Evolutionary conservation across 2,329 filamentous ascomycete species (phyloP), one percentile per base, ranked within the genome.

Genomic region (Hymenoscyphus linearis): DNA sequence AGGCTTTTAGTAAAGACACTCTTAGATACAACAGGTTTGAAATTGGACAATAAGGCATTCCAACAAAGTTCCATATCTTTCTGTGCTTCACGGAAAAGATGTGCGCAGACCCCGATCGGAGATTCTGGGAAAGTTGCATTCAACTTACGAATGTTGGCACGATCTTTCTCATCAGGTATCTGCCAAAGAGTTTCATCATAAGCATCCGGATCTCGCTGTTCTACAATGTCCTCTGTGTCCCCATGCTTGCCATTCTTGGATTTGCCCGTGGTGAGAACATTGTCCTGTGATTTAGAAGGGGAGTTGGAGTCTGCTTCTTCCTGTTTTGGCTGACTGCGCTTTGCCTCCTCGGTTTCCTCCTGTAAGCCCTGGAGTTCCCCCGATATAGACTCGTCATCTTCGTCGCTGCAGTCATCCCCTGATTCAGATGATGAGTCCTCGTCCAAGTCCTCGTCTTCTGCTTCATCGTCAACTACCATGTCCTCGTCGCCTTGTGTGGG

Each of bases 381-480:
- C 53, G 59, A 56, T 14, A 40, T 18, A 47, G 35, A 55, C 27
- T 62, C 59, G 50, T 62, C 40, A 25, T 60, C 34, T 55, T 60
- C 60, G 35, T 77, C 70, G 16, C 71, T 71, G 34, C 69, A 63
- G 31, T 62, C 61, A 18, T 25, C 44, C 18, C 22, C 44, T 13
- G 44, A 50, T 25, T 50, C 18, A 4, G 44, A 50, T 50, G 44
- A 50, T 25, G 44, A 50, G 36, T 57, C 61, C n/a, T 63, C 57
- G 55, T 67, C 58, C 14, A 60, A 56, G 44, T 64, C 58, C 14
- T 61, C 57, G 44, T 64, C 64, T 12, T 72, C 69, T 26, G 68
- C 66, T 18, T 73, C 66, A 4, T 69, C 69, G 18, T 73, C 66
- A 22, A 64, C 68, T 54, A 72, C 68, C 74, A 71, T 64, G 27